Base-by-base conservation (phyloP, 768 basidiomycete genomes). In the Hydnomerulius pinastri region DNA sequence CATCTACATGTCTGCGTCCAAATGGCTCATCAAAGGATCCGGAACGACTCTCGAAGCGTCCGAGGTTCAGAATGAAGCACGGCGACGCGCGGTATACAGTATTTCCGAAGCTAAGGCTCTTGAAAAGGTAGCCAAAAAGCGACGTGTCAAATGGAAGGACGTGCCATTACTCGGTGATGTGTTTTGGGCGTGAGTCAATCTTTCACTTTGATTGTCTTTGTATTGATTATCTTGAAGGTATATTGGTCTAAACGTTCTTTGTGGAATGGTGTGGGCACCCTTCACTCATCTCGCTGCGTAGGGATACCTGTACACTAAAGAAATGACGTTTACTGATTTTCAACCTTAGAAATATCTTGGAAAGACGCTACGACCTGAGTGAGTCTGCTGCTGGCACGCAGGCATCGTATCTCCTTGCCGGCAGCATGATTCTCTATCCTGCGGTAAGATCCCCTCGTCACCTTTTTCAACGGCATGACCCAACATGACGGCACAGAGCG, bases 281-380 rank as follows among this genome's bases (percentile, higher is more conserved):
- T 90, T 89, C 62, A 81, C 80, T 10, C 87, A 90, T 60, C 80
- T 92, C 36, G 81, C 85, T 11, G 75, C 89, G 87, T 88, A 61
- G 61, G 83, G 65, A 25, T 6, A 40, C n/a, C n/a, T n/a, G n/a
- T n/a, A 20, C 38, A 40, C 30, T 25, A n/a, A 39, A 15, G 42
- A 30, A 39, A 29, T 32, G 10, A 29, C 9, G 3, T 32, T 46
- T 40, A 32, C 57, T 48, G 50, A 58, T 17, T 12, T 9, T 37
- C 35, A 24, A 10, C 13, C 30, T 4, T 53, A 90, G 88, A 23
- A 90, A 89, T 59, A 77, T 92, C 46, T 80, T 92, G 20, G 80
- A 91, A 59, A 77, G 72, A 29, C 81, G 88, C 6, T 92, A 85
- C 59, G 55, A 72, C 21, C 62, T 90, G 50, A 63, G 75, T 3